phyloP scores from a whole-genome alignment of 2,329 filamentous ascomycete genomes.

The Trichoderma simmonsii region DNA sequence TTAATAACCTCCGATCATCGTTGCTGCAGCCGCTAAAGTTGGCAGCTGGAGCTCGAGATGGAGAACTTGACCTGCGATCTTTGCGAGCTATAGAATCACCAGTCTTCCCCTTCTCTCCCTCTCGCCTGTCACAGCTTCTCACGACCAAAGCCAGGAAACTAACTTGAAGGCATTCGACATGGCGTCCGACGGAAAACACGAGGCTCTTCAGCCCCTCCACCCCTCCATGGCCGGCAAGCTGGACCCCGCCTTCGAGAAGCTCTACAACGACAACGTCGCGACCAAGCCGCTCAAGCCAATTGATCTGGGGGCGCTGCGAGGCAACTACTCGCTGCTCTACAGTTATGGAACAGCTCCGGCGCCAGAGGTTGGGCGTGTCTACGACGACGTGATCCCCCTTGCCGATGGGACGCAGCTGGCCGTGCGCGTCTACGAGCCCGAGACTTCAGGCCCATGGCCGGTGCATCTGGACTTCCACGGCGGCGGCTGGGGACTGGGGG shows the following conservation, averaged over 20 bases:
- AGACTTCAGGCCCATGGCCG: slow-evolving; percentile 40
- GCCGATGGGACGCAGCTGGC: slow-evolving; percentile 31
- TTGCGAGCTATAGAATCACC: background rate
- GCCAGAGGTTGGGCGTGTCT: slow-evolving; percentile 39
- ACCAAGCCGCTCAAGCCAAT: slow-evolving; percentile 39
- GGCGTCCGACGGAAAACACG: slow-evolving; percentile 31
- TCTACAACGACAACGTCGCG: slow-evolving; percentile 47
- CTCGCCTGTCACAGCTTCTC: background rate
- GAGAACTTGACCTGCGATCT: background rate
- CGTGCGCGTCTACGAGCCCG: slow-evolving; percentile 45
- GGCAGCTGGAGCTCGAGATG: background rate
- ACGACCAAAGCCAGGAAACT: background rate
- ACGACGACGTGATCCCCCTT: slow-evolving; percentile 36
- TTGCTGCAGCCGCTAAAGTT: background rate
- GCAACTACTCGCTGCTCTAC: slow-evolving; percentile 44
- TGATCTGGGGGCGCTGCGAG: slow-evolving; percentile 37
- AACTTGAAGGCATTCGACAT: background rate
- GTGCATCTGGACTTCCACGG: slow-evolving; percentile 50
- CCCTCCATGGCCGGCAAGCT: slow-evolving; percentile 44
- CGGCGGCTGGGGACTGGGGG: slow-evolving; percentile 49
- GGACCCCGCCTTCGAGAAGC: slow-evolving; percentile 45
- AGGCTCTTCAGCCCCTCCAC: slow-evolving; percentile 48
- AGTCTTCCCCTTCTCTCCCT: background rate
- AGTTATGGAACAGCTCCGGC: slow-evolving; percentile 43
- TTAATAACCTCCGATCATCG: background rate